Percentiles rank a stretch among this genome's conserved stretches.
Evolutionary conservation across 805 yeast species (phyloP).

Genomic region (Lipomyces yamadae): DNA sequence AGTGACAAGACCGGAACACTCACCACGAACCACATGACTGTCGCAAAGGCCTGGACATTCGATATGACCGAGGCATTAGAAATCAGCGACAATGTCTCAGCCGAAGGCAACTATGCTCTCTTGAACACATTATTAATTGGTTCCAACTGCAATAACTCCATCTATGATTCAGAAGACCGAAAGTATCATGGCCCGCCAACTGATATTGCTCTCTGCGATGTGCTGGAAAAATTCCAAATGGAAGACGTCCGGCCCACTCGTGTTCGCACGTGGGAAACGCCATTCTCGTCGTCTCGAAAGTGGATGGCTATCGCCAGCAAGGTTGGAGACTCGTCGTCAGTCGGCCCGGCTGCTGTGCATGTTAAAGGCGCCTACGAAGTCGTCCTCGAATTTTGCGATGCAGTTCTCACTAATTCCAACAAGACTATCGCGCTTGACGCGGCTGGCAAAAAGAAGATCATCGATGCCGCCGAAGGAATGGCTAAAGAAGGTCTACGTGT

Average conservation of each 20-base stretch:
- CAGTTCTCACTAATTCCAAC: conserved; percentile 63
- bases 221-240: conserved; percentile 68
- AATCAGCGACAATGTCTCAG: conserved; percentile 47
- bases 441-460: conserved; percentile 54
- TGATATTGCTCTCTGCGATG: conserved; percentile 87
- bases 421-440: conserved; percentile 62
- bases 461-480: conserved; percentile 65
- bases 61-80: conserved; percentile 47
- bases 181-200: conserved; percentile 78
- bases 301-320: conserved; percentile 80
- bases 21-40: conserved; percentile 79
- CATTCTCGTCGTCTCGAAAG: conserved; percentile 49
- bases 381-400: conserved; percentile 54
- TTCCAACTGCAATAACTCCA: conserved; percentile 45
- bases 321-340: conserved; percentile 67
- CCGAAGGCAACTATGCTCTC: conserved; percentile 65
- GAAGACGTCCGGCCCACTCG: conserved; percentile 69
- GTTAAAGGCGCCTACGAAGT: conserved; percentile 93
- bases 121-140: conserved; percentile 69
- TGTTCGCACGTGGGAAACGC: conserved; percentile 58
- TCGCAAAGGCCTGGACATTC: conserved; percentile 70
- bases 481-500: conserved; percentile 73
- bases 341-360: conserved; percentile 50
- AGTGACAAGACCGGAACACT: conserved; percentile 84
- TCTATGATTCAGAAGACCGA: conserved; percentile 26